Evolutionary conservation across 2,329 filamentous ascomycete species (phyloP).

Genomic region (Fusarium dlaminii): DNA sequence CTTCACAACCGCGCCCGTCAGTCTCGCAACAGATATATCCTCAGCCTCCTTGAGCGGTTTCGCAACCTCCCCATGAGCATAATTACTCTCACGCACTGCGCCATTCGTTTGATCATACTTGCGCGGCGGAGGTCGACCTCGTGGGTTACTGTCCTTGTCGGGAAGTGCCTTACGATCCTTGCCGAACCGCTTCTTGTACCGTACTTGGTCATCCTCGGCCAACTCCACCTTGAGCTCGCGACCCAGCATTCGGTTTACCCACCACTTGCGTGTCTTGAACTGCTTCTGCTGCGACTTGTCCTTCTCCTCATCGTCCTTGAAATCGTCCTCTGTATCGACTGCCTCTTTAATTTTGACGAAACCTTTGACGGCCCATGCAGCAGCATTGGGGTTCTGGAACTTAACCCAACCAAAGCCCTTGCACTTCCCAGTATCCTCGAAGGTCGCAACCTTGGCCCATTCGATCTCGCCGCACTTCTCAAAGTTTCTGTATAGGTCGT

Average conservation of each 20-base stretch:
- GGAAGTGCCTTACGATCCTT: slow-evolving; percentile 63
- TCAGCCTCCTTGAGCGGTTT: slow-evolving; percentile 55
- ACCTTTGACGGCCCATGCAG: slow-evolving; percentile 76
- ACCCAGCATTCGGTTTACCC: slow-evolving; percentile 85
- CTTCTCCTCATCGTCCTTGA: slow-evolving; percentile 57
- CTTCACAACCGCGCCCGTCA: slow-evolving; percentile 83
- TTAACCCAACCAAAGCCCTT: slow-evolving; percentile 97
- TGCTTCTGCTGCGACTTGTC: slow-evolving; percentile 56
- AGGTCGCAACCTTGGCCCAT: slow-evolving; percentile 89
- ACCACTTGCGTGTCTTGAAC: slow-evolving; percentile 75
- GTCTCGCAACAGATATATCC: slow-evolving; percentile 65
- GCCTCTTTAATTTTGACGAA: slow-evolving; percentile 78
- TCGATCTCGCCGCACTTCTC: slow-evolving; percentile 83
- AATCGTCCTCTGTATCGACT: slow-evolving; percentile 70
- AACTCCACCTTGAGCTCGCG: slow-evolving; percentile 88
- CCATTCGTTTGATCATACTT: slow-evolving; percentile 32
- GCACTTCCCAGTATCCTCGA: slow-evolving; percentile 96
- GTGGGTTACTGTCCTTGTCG: slow-evolving; percentile 39
- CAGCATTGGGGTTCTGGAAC: slow-evolving; percentile 81
- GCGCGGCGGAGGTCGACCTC: slow-evolving; percentile 51
- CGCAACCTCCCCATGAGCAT: slow-evolving; percentile 1
- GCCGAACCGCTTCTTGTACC: slow-evolving; percentile 95
- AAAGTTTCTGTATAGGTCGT: slow-evolving; percentile 84
- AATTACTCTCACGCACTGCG: slow-evolving; percentile 44
- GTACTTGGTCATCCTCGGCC: slow-evolving; percentile 86